A percentile compares a stretch with the other conserved stretches of the same genome.
Conservation (phyloP, 768 basidiomycete species). For the Chalciporus sphaerocephalus region DNA sequence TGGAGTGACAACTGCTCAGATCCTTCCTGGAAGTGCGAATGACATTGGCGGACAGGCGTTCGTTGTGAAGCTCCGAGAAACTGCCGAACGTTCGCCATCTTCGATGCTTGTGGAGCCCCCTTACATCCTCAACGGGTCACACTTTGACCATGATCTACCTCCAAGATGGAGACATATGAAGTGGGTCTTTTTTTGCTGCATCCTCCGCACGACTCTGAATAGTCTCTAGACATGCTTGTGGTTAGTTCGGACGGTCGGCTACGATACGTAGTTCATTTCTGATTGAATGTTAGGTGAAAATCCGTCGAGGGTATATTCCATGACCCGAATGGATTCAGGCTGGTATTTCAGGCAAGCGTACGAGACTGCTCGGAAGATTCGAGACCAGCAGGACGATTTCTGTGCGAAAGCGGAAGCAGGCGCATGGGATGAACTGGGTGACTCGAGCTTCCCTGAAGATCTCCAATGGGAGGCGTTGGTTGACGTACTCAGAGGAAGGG, state of each 20-base stretch:
- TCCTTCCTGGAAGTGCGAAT: slow-evolving; percentile 44
- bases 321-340: slow-evolving; percentile 68
- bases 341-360: slow-evolving; percentile 83
- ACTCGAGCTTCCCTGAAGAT: slow-evolving; percentile 47
- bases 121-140: slow-evolving; percentile 33
- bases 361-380: slow-evolving; percentile 64
- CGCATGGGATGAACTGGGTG: slow-evolving; percentile 35
- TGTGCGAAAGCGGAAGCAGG: slow-evolving; percentile 56
- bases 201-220: background rate
- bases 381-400: slow-evolving; percentile 64
- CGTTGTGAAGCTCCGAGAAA: slow-evolving; percentile 47
- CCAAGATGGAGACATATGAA: slow-evolving; percentile 31
- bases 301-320: slow-evolving; percentile 38
- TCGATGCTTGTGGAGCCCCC: slow-evolving; percentile 50
- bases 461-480: slow-evolving; percentile 77
- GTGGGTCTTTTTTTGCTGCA: slow-evolving; percentile 7
- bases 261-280: background rate
- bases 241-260: slow-evolving; percentile 26
- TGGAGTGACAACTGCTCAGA: slow-evolving; percentile 44
- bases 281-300: slow-evolving; percentile 27
- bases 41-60: slow-evolving; percentile 46
- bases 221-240: slow-evolving; percentile 35
- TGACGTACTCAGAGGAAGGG: slow-evolving; percentile 72
- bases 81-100: slow-evolving; percentile 42
- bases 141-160: slow-evolving; percentile 15